Evolutionary conservation across 768 basidiomycete genomes (phyloP).

Genomic region (Mycena kentingensis): DNA sequence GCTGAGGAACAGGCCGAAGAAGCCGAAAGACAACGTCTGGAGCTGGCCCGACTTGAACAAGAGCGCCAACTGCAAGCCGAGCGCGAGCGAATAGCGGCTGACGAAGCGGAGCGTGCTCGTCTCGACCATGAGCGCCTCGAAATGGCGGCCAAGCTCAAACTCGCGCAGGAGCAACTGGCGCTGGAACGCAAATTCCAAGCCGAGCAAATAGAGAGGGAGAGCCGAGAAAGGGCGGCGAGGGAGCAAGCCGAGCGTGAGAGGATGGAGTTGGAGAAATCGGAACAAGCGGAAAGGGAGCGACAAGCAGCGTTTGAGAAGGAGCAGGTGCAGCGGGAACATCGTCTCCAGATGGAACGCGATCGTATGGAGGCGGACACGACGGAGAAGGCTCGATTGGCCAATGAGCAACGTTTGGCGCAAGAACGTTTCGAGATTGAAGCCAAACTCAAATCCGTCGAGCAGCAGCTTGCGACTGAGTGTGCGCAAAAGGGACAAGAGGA

Average conservation of each 20-base stretch:
- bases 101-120: slow-evolving; percentile 23
- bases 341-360: slow-evolving; percentile 10
- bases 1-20: slow-evolving; percentile 15
- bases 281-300: slow-evolving; percentile 11
- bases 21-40: slow-evolving; percentile 15
- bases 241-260: slow-evolving; percentile 16
- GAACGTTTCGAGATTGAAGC: slow-evolving; percentile 26
- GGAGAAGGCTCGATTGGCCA: slow-evolving; percentile 21
- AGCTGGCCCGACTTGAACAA: slow-evolving; percentile 23
- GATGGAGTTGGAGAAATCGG: slow-evolving; percentile 8
- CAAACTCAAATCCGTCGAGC: slow-evolving; percentile 23
- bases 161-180: slow-evolving; percentile 25
- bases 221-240: slow-evolving; percentile 9
- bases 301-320: slow-evolving; percentile 11
- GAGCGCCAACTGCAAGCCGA: slow-evolving; percentile 29
- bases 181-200: slow-evolving; percentile 25
- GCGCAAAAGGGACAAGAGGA: slow-evolving; percentile 16
- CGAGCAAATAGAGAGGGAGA: slow-evolving; percentile 14
- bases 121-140: slow-evolving; percentile 19
- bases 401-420: slow-evolving; percentile 4
- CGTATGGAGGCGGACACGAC: slow-evolving; percentile 13
- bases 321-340: slow-evolving; percentile 15
- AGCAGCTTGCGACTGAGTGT: slow-evolving; percentile 25
- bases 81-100: slow-evolving; percentile 18
- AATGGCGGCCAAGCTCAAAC: slow-evolving; percentile 23